Conservation (phyloP, 371 early-diverging fungal genomes). For the Phascolomyces articulosus region DNA sequence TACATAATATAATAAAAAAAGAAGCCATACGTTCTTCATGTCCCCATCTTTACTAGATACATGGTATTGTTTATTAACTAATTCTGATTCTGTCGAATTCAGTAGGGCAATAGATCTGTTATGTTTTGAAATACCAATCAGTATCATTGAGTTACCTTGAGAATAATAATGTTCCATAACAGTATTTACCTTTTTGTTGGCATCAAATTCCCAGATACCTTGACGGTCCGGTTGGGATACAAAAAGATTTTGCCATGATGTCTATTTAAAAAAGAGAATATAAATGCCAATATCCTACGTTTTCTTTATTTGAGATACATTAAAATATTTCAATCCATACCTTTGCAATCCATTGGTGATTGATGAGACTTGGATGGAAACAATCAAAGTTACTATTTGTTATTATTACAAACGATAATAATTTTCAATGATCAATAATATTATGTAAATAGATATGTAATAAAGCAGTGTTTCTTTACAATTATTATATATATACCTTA, state of each 20-base stretch:
- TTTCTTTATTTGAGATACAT: too few species aligned
- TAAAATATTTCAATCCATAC: background rate
- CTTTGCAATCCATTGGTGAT: slow-evolving; percentile 17
- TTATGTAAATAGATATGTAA: too few species aligned
- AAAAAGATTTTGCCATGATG: slow-evolving; percentile 15
- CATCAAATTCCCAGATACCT: slow-evolving; percentile 3
- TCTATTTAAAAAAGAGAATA: background rate
- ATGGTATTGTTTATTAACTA: slow-evolving; percentile 2
- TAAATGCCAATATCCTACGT: too few species aligned
- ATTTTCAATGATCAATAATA: too few species aligned
- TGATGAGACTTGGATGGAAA: slow-evolving; percentile 18
- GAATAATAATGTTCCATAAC: too few species aligned
- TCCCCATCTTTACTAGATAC: too few species aligned
- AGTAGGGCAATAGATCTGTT: slow-evolving; percentile 25
- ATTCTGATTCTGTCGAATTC: slow-evolving; percentile 16
- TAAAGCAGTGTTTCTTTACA: background rate
- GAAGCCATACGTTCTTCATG: too few species aligned
- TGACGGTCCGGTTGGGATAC: background rate
- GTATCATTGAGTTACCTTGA: background rate
- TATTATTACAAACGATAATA: background rate
- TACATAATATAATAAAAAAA: too few species aligned
- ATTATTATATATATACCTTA: slow-evolving; percentile 21
- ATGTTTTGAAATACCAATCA: background rate
- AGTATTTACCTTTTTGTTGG: slow-evolving; percentile 9
- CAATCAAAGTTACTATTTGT: slow-evolving; percentile 18